Evolutionary conservation across 305 asterid species (phyloP), one percentile per base, ranked within the genome.

Genomic region (Solanum hybrid): DNA sequence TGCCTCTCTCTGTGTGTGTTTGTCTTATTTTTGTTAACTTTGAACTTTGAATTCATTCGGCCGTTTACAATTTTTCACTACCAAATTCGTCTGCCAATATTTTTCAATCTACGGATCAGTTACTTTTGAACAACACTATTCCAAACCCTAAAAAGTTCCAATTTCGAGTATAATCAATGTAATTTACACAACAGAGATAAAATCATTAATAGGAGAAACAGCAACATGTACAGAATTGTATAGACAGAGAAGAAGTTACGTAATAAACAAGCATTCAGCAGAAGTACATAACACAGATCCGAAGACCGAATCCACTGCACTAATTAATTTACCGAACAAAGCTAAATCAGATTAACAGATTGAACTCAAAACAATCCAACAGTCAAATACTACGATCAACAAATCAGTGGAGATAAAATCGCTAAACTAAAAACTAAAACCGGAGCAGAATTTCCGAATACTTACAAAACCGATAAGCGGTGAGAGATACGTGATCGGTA

Each of bases 351-450:
- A 90, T 90, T 90, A 88, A 39, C 12, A 64, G 82, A 40, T 14
- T 31, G 78, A 51, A 11, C 64, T 33, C 88, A 87, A 28, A 36
- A 40, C 18, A 71, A 80, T 67, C 64, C 86, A 67, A 77, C 16
- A 73, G 76, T 90, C 89, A 83, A 74, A 89, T 33, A 78, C 46
- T 90, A 89, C 88, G 39, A 89, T 77, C 92, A 76, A 88, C 71
- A 51, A 26, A 87, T 29, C 29, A 82, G 89, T 74, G 87, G 26
- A 61, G 37, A 89, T 1, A 78, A 10, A 10, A 74, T 69, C 73
- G n/a, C 34, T 11, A 46, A 77, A 73, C 64, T 67, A 79, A 80
- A 69, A 40, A 22, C 22, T 76, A 77, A 40, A 57, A 5, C 26
- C 11, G 20, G 40, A 84, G 46, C 22, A 20, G 88, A 85, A 88